A percentile compares a stretch with the other conserved stretches of the same genome.
Conservation (phyloP, 2,329 filamentous ascomycete species). For the Calonectria crousiana region DNA sequence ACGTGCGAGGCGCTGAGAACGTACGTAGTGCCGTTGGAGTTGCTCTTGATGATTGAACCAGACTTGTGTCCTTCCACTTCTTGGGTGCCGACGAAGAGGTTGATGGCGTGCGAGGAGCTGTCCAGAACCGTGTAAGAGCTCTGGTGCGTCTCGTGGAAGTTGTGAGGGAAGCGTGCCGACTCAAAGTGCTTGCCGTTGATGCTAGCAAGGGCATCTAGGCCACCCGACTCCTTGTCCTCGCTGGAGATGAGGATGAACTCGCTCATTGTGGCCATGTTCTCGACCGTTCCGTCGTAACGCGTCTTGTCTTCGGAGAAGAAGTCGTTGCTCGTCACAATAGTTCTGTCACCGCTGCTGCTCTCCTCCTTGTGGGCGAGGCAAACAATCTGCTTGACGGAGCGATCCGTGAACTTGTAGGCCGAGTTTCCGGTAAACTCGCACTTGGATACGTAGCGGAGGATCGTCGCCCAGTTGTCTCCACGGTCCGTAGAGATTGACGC, state of each 20-base stretch:
- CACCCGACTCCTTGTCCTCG: conserved; percentile 68
- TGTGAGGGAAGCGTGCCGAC: conserved; percentile 85
- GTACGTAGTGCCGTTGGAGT: conserved; percentile 97
- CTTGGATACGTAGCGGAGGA: conserved; percentile 79
- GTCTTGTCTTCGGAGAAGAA: conserved; percentile 76
- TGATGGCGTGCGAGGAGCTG: conserved; percentile 93
- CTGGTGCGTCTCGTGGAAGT: conserved; percentile 83
- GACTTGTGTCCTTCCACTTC: conserved; percentile 74
- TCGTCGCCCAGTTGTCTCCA: conserved; percentile 81
- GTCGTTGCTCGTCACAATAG: conserved; percentile 82
- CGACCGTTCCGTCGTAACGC: conserved; percentile 69
- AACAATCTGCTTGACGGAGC: conserved; percentile 67
- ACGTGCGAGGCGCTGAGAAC: conserved; percentile 85
- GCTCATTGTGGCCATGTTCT: conserved; percentile 92
- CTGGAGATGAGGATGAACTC: conserved; percentile 95
- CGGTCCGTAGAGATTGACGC: conserved; percentile 85
- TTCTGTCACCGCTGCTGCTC: conserved; percentile 69
- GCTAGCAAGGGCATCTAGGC: conserved; percentile 83
- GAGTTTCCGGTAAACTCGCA: conserved; percentile 87
- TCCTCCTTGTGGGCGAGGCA: conserved; percentile 70
- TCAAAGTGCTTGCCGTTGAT: conserved; percentile 88
- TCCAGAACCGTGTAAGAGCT: conserved; percentile 93
- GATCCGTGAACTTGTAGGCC: conserved; percentile 61
- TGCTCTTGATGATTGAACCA: conserved; percentile 95
- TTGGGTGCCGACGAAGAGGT: conserved; percentile 90